Base-by-base conservation (phyloP, 2,329 filamentous ascomycete genomes). In the Colletotrichum graminicola region DNA sequence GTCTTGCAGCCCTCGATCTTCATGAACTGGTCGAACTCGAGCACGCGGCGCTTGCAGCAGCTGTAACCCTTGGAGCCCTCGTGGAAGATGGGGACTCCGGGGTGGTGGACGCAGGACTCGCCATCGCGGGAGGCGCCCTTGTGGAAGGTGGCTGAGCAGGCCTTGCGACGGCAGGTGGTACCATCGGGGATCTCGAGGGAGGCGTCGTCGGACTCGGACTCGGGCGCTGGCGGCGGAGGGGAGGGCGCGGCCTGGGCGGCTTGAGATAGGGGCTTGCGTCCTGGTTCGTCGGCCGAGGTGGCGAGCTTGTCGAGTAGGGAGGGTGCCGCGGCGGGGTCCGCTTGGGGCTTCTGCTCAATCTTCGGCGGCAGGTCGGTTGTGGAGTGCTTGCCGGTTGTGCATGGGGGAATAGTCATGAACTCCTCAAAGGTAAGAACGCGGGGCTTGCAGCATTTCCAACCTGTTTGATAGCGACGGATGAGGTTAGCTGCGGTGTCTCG, bases 391-490 rank as follows among this genome's bases (percentile, higher is more conserved):
- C 96, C 96, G 16, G 91, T 93, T 34, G 96, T 97, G 87, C 96
- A 99, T 47, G 96, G 95, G 61, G 93, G 86, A 77, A 99, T 98
- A 72, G 87, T 82, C 82, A 99, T 93, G 86, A 99, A 99, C 84
- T 99, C 96, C 83, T 99, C 96, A 80, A 99, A 99, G 71, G 94
- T 98, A 77, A 99, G 87, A 77, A 98, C 94, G 78, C 96, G 93
- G 68, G 95, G 92, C 84, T 98, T 98, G 89, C 96, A 99, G 86
- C 96, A 99, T 85, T 97, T 97, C 95, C 96, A 98, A 79, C 96
- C 95, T 98, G 39, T 55, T 67, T n/a, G 45, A 34, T 59, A 52
- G 52, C 18, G 56, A 66, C 39, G 36, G 47, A 26, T 36, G 18
- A 55, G 16, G 61, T 76, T 67, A 76, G 74, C 66, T n/a, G 47